Base-by-base conservation (phyloP, 345 rosid species). In the Linum lewisii region DNA sequence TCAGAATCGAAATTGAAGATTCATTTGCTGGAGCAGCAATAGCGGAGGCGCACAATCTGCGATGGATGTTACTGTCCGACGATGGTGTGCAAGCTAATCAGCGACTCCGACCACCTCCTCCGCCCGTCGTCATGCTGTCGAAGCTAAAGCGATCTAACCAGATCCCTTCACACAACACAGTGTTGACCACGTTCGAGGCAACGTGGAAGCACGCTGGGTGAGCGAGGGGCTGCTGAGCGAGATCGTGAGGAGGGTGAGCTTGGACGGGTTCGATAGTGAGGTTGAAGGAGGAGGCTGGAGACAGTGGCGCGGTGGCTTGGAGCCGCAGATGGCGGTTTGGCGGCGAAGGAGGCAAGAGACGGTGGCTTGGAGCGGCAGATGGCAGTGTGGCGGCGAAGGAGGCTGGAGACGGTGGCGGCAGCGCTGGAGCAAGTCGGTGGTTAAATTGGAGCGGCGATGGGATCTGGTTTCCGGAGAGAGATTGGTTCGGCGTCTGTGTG, bases 181-280 rank as follows among this genome's bases (percentile, higher is more conserved):
- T 77, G 45, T 64, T 90, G 1, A 79, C 85, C 69, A 91, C 76
- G 49, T 85, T 91, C 68, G 95, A 87, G 64, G 97, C 81, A 49
- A 87, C 96, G 63, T 90, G 94, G 96, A 84, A 78, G 69, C 96
- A 91, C 67, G 98, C n/a, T 95, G 59, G 7, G 86, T 89, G 7
- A 90, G 94, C 75, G 79, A 81, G 65, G 82, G 66, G 58, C 81
- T 77, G 61, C 49, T 90, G 71, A 64, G 73, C 59, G 72, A 66
- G 65, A 60, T 77, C 24, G 85, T 86, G 10, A 83, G 80, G 23
- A 74, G 87, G 65, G 95, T 84, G 23, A 81, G 94, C 66, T 71
- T 90, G 80, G 94, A 85, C 58, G 89, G 63, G n/a, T 72, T 80
- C n/a, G n/a, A n/a, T n/a, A n/a, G n/a, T n/a, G n/a, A n/a, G n/a